Evolutionary conservation across 2,329 filamentous ascomycete genomes (phyloP).

Genomic region (Xylariaceae sp.): DNA sequence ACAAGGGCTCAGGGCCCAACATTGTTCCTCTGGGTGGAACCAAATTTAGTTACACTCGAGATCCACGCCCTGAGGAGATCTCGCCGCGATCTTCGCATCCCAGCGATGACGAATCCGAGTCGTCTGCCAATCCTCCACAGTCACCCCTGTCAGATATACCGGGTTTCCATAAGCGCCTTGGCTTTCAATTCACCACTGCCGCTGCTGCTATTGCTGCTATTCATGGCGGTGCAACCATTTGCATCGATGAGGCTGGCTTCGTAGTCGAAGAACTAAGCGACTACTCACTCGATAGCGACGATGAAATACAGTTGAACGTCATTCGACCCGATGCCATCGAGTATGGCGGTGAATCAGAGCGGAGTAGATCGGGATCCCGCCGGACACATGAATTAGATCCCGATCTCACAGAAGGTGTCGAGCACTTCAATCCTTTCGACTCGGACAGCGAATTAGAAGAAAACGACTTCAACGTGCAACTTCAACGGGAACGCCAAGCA

Average conservation of each 20-base stretch:
- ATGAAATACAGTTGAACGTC: conserved; percentile 34
- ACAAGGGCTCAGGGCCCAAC: conserved; percentile 37
- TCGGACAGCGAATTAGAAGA: conserved; percentile 36
- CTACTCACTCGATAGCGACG: conserved; percentile 37
- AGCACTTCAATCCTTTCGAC: conserved; percentile 40
- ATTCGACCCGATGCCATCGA: conserved; percentile 40
- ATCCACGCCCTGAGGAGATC: conserved; percentile 41
- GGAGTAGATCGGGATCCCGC: conserved; percentile 38
- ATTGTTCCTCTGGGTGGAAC: conserved; percentile 45
- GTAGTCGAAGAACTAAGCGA: conserved; percentile 43
- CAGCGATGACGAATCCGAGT: conserved; percentile 39
- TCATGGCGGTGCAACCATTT: conserved; percentile 25
- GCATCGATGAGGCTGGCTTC: conserved; percentile 35
- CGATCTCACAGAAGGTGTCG: conserved; percentile 37
- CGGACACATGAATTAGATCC: conserved; percentile 39
- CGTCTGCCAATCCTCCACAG: conserved; percentile 38
- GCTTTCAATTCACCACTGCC: conserved; percentile 31
- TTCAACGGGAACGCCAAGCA: conserved; percentile 34
- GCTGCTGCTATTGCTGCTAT: conserved; percentile 26
- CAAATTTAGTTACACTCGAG: conserved; percentile 41
- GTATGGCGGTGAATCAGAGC: conserved; percentile 39
- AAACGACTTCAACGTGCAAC: conserved; percentile 34
- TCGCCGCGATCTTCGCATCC: conserved; percentile 43
- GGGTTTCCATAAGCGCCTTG: conserved; percentile 30
- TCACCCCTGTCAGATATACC: conserved; percentile 39